These are phyloP conservation scores for Euphrasia confusa DNA, from an alignment of 257 asterid genomes.

Conservation along the genomic window DNA sequence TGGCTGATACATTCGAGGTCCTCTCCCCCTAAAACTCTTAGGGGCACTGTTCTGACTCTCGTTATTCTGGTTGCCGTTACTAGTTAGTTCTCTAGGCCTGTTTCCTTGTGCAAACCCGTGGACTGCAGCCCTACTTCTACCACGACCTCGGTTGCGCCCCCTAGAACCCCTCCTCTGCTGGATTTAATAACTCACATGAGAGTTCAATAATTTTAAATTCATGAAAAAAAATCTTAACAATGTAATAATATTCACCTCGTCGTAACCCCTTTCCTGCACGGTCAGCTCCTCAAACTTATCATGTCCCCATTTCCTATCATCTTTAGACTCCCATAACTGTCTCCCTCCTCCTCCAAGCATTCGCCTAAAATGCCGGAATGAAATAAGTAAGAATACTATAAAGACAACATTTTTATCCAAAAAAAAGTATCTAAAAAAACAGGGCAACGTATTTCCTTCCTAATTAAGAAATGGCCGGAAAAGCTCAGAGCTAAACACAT, in stretches of 20 bases:
- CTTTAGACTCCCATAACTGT: constrained; percentile 89
- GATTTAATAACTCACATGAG: constrained; percentile 22
- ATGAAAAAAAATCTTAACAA: neutral
- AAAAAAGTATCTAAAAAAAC: too few relatives aligned
- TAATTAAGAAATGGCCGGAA: neutral
- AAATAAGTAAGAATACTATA: too few relatives aligned
- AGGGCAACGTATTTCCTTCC: neutral
- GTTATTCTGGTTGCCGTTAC: constrained; percentile 38
- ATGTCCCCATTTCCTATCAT: constrained; percentile 97
- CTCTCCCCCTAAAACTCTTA: constrained; percentile 78
- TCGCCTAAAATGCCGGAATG: constrained; percentile 41
- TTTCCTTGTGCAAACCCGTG: constrained; percentile 51
- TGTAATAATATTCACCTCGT: constrained; percentile 49
- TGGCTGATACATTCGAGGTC: constrained; percentile 83
- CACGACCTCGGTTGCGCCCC: constrained; percentile 76
- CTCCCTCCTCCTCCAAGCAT: constrained; percentile 92
- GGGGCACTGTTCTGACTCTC: constrained; percentile 49
- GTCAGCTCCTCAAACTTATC: constrained; percentile 95
- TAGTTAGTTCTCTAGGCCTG: constrained; percentile 42
- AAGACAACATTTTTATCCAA: too few relatives aligned
- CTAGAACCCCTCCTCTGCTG: constrained; percentile 72
- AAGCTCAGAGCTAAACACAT: too few relatives aligned
- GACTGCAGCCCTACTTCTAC: constrained; percentile 54
- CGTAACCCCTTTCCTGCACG: constrained; percentile 60
- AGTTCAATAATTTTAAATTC: constrained; percentile 11